Conservation (phyloP, 1,284 basidiomycete species). For the Blastosporella zonata region DNA sequence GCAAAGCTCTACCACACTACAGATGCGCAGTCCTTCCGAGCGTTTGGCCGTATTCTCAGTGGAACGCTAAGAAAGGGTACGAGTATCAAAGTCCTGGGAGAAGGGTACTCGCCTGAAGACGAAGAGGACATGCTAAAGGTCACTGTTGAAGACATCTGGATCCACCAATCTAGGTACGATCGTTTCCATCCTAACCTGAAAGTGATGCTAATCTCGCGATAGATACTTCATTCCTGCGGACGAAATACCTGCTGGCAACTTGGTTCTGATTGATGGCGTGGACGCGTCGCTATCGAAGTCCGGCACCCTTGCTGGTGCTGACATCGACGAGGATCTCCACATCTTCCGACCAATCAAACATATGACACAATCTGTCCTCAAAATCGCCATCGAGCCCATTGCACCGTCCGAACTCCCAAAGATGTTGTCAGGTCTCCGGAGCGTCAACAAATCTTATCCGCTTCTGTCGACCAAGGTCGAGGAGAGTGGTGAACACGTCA, state of each 20-base stretch:
- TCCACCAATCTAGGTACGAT: constrained; percentile 81
- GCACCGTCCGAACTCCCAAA: constrained; percentile 97
- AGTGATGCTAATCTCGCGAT: constrained; percentile 16
- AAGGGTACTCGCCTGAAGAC: constrained; percentile 95
- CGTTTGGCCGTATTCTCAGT: constrained; percentile 92
- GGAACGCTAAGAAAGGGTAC: constrained; percentile 85
- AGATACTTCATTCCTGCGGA: constrained; percentile 90
- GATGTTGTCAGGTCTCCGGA: constrained; percentile 95
- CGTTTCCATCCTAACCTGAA: not conserved
- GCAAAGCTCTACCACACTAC: constrained; percentile 94
- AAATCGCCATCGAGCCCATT: constrained; percentile 98
- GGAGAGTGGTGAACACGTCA: constrained; percentile 96
- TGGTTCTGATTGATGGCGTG: constrained; percentile 90
- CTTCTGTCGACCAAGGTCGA: constrained; percentile 95
- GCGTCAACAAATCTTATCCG: constrained; percentile 97
- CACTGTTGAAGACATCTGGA: constrained; percentile 86
- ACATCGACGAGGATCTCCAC: constrained; percentile 82
- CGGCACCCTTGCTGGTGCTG: constrained; percentile 78
- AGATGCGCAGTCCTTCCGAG: constrained; percentile 94
- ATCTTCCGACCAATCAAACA: constrained; percentile 96
- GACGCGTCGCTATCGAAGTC: constrained; percentile 95
- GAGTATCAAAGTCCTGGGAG: constrained; percentile 93
- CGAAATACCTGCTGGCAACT: constrained; percentile 88
- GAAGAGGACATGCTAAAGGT: constrained; percentile 96
- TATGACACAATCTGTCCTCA: constrained; percentile 96